Conservation (phyloP, 2,329 filamentous ascomycete species). For the Paracamarosporium sp. region DNA sequence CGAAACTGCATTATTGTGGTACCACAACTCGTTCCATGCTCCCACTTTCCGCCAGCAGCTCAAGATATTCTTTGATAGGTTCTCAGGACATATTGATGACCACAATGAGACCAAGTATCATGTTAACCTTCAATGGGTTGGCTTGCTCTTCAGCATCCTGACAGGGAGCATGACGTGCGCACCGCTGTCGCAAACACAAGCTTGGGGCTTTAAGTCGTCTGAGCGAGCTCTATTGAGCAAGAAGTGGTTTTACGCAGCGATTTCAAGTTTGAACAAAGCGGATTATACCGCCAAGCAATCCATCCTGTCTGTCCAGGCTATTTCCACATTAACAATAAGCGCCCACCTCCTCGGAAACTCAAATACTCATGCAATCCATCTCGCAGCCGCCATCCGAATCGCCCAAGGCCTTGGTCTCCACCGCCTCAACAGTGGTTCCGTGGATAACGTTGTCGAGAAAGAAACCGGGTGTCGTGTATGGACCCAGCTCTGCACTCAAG, state of each 20-base stretch:
- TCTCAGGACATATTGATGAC: constrained; percentile 38
- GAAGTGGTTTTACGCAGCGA: constrained; percentile 52
- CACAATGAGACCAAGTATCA: constrained; percentile 29
- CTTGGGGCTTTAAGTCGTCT: constrained; percentile 50
- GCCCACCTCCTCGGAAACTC: constrained; percentile 54
- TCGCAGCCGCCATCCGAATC: constrained; percentile 53
- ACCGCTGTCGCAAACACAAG: constrained; percentile 28
- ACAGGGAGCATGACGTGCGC: constrained; percentile 49
- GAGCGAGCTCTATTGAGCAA: constrained; percentile 49
- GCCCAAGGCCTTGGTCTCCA: constrained; percentile 55
- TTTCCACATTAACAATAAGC: constrained; percentile 52
- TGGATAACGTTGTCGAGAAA: constrained; percentile 7
- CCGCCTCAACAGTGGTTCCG: constrained; percentile 32
- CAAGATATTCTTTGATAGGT: constrained; percentile 40
- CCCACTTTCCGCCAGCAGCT: constrained; percentile 46
- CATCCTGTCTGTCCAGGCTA: constrained; percentile 51
- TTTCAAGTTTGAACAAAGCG: constrained; percentile 50
- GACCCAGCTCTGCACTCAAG: constrained; percentile 48
- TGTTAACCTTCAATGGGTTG: constrained; percentile 49
- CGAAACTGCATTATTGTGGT: neutral
- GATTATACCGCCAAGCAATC: constrained; percentile 46
- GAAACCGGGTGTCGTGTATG: constrained; percentile 45
- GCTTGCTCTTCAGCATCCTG: constrained; percentile 50
- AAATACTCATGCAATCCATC: constrained; percentile 52
- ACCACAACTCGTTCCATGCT: constrained; percentile 32